Percentiles rank a stretch among this genome's conserved stretches.
Conservation (phyloP, 257 asterid species). For the Nicotiana tabacum region DNA sequence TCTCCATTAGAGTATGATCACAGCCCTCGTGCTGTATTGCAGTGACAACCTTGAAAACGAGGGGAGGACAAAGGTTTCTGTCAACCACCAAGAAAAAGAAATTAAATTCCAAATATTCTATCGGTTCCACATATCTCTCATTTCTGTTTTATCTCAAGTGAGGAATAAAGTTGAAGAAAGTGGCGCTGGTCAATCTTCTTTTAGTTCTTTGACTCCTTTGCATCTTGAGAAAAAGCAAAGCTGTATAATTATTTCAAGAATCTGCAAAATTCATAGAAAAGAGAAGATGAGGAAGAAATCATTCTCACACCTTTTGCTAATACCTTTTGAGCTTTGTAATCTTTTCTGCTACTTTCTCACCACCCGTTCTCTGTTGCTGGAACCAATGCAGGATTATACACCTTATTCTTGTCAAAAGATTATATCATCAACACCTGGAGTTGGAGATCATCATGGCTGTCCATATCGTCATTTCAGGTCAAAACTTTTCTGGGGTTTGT, state of each 20-base stretch:
- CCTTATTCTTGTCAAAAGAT: constrained; percentile 92
- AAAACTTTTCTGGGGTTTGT: constrained; percentile 18
- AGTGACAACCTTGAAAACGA: neutral
- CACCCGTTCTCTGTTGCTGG: neutral
- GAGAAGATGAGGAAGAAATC: neutral
- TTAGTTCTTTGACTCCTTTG: neutral
- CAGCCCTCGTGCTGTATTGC: neutral
- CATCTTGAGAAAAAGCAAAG: neutral
- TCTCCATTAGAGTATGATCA: neutral
- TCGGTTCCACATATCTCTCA: neutral
- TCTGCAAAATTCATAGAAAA: neutral
- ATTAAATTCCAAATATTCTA: neutral
- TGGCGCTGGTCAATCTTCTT: neutral
- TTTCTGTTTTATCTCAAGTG: neutral
- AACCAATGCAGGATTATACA: constrained; percentile 82
- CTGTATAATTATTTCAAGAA: neutral
- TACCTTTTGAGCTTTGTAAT: neutral
- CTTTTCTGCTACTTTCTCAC: neutral
- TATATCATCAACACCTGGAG: constrained; percentile 77
- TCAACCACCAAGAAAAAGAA: neutral
- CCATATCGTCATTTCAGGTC: constrained; percentile 97
- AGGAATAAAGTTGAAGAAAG: neutral
- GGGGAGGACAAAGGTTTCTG: neutral
- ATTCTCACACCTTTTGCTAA: constrained; percentile 2
- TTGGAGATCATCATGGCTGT: constrained; percentile 98